phyloP scores from a whole-genome alignment of 768 basidiomycete species.

The Glaciozyma martinii region DNA sequence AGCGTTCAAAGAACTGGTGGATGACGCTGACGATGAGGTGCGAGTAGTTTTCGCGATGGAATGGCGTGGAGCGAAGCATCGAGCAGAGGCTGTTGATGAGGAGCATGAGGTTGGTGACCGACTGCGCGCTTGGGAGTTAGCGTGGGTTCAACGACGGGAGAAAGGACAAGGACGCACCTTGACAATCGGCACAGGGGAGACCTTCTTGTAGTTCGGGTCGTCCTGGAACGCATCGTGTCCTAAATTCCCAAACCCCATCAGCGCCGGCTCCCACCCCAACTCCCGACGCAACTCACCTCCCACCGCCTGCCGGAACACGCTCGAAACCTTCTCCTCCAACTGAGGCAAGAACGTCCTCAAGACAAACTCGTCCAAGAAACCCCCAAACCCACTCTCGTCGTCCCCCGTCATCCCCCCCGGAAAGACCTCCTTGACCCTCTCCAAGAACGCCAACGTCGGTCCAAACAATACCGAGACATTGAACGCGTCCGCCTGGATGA shows the following conservation, averaged over 20 bases:
- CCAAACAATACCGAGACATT: slow-evolving; percentile 91
- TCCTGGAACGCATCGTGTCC: slow-evolving; percentile 81
- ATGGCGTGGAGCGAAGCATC: slow-evolving; percentile 84
- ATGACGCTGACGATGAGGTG: slow-evolving; percentile 87
- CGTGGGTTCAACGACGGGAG: not conserved
- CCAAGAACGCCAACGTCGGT: slow-evolving; percentile 77
- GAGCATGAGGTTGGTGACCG: slow-evolving; percentile 72
- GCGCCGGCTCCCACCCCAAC: slow-evolving; percentile 33
- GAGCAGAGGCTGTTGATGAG: slow-evolving; percentile 82
- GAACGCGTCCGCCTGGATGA: slow-evolving; percentile 86
- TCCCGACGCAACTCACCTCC: slow-evolving; percentile 37
- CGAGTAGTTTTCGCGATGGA: slow-evolving; percentile 89
- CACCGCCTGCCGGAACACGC: slow-evolving; percentile 75
- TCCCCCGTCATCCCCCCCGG: slow-evolving; percentile 43
- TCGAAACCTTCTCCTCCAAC: slow-evolving; percentile 83
- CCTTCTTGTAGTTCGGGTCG: slow-evolving; percentile 57
- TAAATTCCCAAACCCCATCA: slow-evolving; percentile 33
- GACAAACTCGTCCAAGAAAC: slow-evolving; percentile 53
- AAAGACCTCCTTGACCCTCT: slow-evolving; percentile 59
- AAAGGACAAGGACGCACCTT: slow-evolving; percentile 48
- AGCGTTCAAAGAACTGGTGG: slow-evolving; percentile 91
- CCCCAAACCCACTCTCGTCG: slow-evolving; percentile 33
- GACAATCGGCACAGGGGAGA: slow-evolving; percentile 64
- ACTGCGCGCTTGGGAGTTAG: slow-evolving; percentile 45
- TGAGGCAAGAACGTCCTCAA: slow-evolving; percentile 86